A percentile compares a stretch with the other conserved stretches of the same genome.
These are phyloP conservation scores for Trichophyton simii DNA, from an alignment of 2,329 filamentous ascomycete species.

Conservation along the genomic window DNA sequence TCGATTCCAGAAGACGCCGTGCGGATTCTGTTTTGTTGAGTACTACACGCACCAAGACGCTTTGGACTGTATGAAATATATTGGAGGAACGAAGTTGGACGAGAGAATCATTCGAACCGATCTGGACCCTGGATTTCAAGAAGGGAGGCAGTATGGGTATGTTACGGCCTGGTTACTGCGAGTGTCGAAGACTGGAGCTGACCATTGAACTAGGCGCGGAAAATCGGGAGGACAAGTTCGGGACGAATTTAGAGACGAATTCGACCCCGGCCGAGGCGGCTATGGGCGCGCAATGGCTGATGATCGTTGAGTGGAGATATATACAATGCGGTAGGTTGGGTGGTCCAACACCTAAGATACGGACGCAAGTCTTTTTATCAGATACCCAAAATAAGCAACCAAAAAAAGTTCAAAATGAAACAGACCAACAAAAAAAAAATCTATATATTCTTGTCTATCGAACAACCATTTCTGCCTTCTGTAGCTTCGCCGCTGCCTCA, in stretches of 20 bases:
- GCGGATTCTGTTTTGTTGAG: conserved; percentile 98
- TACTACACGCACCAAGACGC: conserved; percentile 98
- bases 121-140: conserved; percentile 86
- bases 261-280: conserved; percentile 84
- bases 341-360: background rate
- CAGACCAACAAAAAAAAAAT: background rate
- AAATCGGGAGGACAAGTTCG: conserved; percentile 94
- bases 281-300: conserved; percentile 66
- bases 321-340: conserved; percentile 31
- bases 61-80: conserved; percentile 95
- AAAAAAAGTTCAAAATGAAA: background rate
- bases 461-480: conserved; percentile 6
- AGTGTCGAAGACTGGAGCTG: background rate
- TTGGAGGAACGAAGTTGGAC: conserved; percentile 94
- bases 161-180: conserved; percentile 14
- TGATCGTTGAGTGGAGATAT: conserved; percentile 49
- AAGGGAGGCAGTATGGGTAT: conserved; percentile 84
- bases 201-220: conserved; percentile 45
- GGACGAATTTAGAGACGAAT: conserved; percentile 96
- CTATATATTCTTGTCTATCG: conserved; percentile 6
- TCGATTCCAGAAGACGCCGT: conserved; percentile 92
- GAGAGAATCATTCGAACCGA: conserved; percentile 94
- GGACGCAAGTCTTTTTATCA: conserved; percentile 4
- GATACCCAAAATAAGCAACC: conserved; percentile 3
- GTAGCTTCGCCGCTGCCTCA: conserved; percentile 25